Conservation (phyloP, 2,329 filamentous ascomycete species). For the Penicillium capsulatum region DNA sequence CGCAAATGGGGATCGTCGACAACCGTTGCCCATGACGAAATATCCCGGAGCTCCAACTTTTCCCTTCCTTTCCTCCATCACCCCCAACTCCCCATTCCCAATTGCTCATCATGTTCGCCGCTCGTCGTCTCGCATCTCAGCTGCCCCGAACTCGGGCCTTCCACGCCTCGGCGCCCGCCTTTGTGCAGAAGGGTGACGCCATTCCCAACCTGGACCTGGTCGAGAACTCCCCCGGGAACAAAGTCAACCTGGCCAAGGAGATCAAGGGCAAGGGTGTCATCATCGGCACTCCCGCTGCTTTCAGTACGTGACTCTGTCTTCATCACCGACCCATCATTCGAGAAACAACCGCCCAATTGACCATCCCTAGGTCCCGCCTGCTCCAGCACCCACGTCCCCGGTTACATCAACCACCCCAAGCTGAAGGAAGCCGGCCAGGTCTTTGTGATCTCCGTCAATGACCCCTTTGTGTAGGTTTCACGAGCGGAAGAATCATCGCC, state of each 20-base stretch:
- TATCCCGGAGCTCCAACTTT: constrained; percentile 9
- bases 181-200: constrained; percentile 72
- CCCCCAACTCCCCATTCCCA: background rate
- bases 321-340: too few species aligned
- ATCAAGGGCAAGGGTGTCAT: constrained; percentile 73
- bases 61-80: background rate
- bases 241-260: constrained; percentile 79
- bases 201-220: constrained; percentile 74
- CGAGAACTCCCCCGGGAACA: constrained; percentile 85
- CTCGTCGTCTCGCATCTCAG: constrained; percentile 33
- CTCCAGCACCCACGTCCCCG: constrained; percentile 71
- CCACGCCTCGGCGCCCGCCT: constrained; percentile 39
- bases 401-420: constrained; percentile 75
- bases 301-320: constrained; percentile 54
- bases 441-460: constrained; percentile 89
- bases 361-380: constrained; percentile 52
- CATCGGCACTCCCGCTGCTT: constrained; percentile 78
- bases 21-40: constrained; percentile 15
- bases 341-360: constrained; percentile 4
- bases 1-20: constrained; percentile 11
- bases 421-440: constrained; percentile 77
- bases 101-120: constrained; percentile 34
- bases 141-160: constrained; percentile 33
- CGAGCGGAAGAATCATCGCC: background rate
- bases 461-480: constrained; percentile 82